Conservation (phyloP, 371 early-diverging fungal genomes). For the Apophysomyces variabilis region DNA sequence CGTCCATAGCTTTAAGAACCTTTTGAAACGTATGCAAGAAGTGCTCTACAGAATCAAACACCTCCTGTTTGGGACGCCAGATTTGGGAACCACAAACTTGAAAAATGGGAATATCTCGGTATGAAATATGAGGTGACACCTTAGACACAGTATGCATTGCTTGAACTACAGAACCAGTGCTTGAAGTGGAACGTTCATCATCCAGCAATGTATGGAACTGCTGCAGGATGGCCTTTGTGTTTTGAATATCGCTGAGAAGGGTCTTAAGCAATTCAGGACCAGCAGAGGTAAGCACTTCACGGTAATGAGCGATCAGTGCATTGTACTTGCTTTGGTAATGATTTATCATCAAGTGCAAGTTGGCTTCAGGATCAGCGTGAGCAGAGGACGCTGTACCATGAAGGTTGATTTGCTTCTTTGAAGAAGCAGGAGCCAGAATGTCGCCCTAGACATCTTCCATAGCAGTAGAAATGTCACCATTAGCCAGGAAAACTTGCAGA, state of each 20-base stretch:
- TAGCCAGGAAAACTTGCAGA: not conserved
- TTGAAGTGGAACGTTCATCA: not conserved
- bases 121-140: not conserved
- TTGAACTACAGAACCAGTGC: not conserved
- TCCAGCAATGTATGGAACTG: not conserved
- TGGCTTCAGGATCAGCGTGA: not conserved
- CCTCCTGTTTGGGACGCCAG: not conserved
- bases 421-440: not conserved
- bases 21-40: not conserved
- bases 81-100: not conserved
- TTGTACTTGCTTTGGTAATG: not conserved
- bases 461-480: not conserved
- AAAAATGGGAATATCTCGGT: not conserved
- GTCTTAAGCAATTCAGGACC: not conserved
- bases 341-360: not conserved
- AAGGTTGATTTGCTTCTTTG: not conserved
- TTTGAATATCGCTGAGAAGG: not conserved
- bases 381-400: not conserved
- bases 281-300: not conserved
- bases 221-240: not conserved
- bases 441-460: not conserved
- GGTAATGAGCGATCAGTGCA: not conserved
- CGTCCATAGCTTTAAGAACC: not conserved
- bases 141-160: not conserved
- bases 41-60: not conserved